Evolutionary conservation across 768 basidiomycete species (phyloP), one percentile per base, ranked within the genome.

Genomic region (Harrya chromipes): DNA sequence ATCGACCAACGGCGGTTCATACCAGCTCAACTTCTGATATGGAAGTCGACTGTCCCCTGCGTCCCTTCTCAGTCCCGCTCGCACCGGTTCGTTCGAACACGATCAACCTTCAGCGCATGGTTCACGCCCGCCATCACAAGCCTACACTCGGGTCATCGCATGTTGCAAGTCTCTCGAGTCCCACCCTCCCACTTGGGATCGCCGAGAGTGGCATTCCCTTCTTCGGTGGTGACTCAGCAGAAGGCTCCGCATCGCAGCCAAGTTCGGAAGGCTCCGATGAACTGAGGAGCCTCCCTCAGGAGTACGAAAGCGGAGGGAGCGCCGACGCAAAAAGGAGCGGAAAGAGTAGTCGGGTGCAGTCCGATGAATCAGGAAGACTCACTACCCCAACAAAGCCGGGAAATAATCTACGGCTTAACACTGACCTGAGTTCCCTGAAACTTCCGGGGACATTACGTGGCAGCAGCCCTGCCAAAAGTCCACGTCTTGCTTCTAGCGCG

Each of bases 41-140:
- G 63, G 63, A 69, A 43, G 27, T 63, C 29, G 68, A 68, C 29
- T 39, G 21, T 33, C 61, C 59, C 4, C 38, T 52, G 6, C 63
- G 59, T 41, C 24, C 59, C 14, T 40, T 49, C 31, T 65, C 59
- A 17, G 55, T 48, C 5, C 59, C 65, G 9, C 49, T 54, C 40
- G 61, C 57, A 23, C 45, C 48, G 10, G 23, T 40, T 29, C 26
- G 20, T 40, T 40, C 47, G 11, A 53, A 21, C n/a, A 38, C 24
- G 16, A 8, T 16, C 16, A 20, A 10, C 24, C 31, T 24, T 34
- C 52, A 44, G 41, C 49, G 23, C 26, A n/a, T 37, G 2, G 24
- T 21, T 33, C 46, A 37, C 34, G 42, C 36, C 19, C 43, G 21
- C 13, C 50, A 43, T 1, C 40, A 47, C n/a, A 60, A 51, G 33